Percentiles rank a stretch among this genome's conserved stretches.
Evolutionary conservation across 2,329 filamentous ascomycete species (phyloP).

Genomic region (Colletotrichum cereale): DNA sequence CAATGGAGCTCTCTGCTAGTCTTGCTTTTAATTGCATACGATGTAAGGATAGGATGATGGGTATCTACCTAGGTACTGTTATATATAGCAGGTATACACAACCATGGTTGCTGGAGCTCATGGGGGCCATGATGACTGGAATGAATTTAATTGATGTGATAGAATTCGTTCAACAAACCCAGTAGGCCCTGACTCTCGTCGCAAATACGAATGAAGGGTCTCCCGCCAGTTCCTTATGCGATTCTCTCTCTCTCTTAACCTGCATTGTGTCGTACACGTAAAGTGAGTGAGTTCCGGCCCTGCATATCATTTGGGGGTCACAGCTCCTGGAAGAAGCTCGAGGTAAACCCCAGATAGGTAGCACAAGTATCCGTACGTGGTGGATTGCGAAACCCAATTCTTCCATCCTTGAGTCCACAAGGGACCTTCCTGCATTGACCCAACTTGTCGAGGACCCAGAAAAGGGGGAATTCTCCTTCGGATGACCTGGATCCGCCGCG

Average conservation of each 20-base stretch:
- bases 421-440: neutral
- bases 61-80: neutral
- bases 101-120: neutral
- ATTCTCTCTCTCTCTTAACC: neutral
- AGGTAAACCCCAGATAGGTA: neutral
- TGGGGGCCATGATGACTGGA: neutral
- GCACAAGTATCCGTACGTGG: too few relatives aligned
- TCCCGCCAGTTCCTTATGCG: conserved; percentile 14
- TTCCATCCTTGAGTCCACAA: neutral
- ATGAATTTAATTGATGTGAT: neutral
- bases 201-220: neutral
- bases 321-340: conserved; percentile 34
- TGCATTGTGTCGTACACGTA: conserved; percentile 25
- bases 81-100: neutral
- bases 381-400: neutral
- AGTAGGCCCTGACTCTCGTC: neutral
- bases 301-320: neutral
- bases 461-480: conserved; percentile 12
- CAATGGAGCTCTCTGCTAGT: neutral
- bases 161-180: too few relatives aligned
- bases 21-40: neutral
- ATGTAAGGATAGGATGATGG: too few relatives aligned
- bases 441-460: conserved; percentile 15
- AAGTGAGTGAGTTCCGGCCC: neutral
- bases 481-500: conserved; percentile 33